These are phyloP conservation scores for Colletotrichum ledebouriae DNA, from an alignment of 2,329 filamentous ascomycete species.

Conservation along the genomic window DNA sequence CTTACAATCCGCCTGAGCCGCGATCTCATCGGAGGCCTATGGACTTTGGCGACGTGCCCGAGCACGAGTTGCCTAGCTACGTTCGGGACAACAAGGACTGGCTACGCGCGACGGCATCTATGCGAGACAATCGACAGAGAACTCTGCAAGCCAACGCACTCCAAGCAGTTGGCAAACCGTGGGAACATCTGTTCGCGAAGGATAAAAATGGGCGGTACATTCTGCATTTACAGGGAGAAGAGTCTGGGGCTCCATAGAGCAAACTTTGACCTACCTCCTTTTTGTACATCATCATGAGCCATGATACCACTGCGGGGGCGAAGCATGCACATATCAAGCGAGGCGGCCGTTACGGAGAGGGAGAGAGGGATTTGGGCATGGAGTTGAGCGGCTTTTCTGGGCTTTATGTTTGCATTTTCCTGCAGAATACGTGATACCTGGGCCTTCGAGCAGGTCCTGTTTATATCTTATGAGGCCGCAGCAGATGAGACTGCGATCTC, in stretches of 20 bases:
- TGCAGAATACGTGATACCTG: too few species aligned
- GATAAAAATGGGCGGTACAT: neutral
- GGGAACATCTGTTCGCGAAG: conserved; percentile 26
- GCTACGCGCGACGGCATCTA: conserved; percentile 56
- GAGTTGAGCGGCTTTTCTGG: too few species aligned
- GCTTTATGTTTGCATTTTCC: too few species aligned
- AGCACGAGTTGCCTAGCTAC: conserved; percentile 58
- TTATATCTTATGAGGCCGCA: too few species aligned
- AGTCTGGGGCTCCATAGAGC: neutral
- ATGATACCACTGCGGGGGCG: neutral
- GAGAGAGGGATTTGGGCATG: too few species aligned
- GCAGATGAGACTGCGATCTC: too few species aligned
- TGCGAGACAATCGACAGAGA: conserved; percentile 51
- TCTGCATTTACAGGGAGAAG: neutral
- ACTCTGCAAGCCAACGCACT: conserved; percentile 20
- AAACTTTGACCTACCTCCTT: neutral
- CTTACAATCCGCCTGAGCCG: conserved; percentile 48
- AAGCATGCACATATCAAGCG: neutral
- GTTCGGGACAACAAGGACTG: conserved; percentile 61
- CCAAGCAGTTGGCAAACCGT: conserved; percentile 19
- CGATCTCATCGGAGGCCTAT: conserved; percentile 47
- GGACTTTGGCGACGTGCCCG: conserved; percentile 55
- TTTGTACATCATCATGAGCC: conserved; percentile 7
- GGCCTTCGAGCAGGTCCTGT: too few species aligned
- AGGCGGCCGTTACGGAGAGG: neutral